phyloP scores from a whole-genome alignment of 257 asterid species.

The Avicennia marina region DNA sequence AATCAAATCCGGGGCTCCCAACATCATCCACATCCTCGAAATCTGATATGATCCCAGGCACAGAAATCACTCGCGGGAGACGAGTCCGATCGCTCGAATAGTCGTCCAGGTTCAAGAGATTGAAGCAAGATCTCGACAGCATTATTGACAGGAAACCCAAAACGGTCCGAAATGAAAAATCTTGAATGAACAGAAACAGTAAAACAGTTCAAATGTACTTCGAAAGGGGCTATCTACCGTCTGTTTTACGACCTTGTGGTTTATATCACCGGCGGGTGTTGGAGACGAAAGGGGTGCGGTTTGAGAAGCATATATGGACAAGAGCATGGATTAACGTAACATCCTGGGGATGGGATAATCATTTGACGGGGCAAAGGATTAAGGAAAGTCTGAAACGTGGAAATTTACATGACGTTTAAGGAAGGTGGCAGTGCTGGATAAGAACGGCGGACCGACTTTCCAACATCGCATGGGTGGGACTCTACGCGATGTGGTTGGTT shows the following conservation, averaged over 20 bases:
- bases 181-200: neutral
- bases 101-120: constrained; percentile 68
- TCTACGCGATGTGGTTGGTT: neutral
- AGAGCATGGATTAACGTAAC: constrained; percentile 1
- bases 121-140: constrained; percentile 85
- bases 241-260: neutral
- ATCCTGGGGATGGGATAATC: constrained; percentile 10
- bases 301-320: constrained; percentile 1
- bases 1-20: too few relatives aligned
- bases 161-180: too few relatives aligned
- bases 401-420: constrained; percentile 1
- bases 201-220: neutral
- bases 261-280: constrained; percentile 20
- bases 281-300: constrained; percentile 18
- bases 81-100: constrained; percentile 61
- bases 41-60: constrained; percentile 71
- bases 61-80: constrained; percentile 60
- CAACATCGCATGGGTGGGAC: constrained; percentile 15
- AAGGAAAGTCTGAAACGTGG: constrained; percentile 16
- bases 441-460: constrained; percentile 60
- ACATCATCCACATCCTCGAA: constrained; percentile 29
- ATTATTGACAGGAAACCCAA: constrained; percentile 13
- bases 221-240: neutral
- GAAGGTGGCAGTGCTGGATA: constrained; percentile 38
- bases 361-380: constrained; percentile 11